Evolutionary conservation across 257 asterid species (phyloP), one percentile per base, ranked within the genome.

Genomic region (Cinchona pubescens): DNA sequence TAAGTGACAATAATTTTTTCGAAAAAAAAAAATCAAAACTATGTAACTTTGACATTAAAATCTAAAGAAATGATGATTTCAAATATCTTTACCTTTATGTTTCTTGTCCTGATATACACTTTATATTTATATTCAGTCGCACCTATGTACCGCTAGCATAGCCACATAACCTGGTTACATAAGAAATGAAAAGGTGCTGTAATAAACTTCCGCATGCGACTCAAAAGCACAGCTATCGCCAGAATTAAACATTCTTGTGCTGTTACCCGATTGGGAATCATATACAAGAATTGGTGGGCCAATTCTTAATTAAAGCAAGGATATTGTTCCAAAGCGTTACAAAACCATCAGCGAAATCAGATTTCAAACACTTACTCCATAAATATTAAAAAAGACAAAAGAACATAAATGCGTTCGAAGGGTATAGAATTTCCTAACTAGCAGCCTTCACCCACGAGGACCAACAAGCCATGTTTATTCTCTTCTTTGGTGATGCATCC

Each of bases 381-480:
- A 45, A 23, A 48, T n/a, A 48, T n/a, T 21, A 9, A 25, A 34
- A 2, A 11, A 32, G 23, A 16, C 18, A 64, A 23, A 43, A 4
- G 13, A 38, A n/a, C 0, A 56, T 25, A 35, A 35, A 55, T 11
- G 32, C 16, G 42, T 64, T 55, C 53, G 4, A 66, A 59, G 34
- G 67, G 56, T 64, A 48, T 74, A 62, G 32, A 35, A 66, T 69
- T 71, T 70, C 71, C 81, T 61, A 69, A 49, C 58, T 51, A 62
- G 5, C 75, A 69, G 40, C 64, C 63, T 76, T 29, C 61, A 59
- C 46, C 53, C 53, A 43, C 27, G 38, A 55, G 64, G 48, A 29
- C 59, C 23, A 23, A 29, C 56, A 34, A 10, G 55, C 56, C 67
- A 1, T 19, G 74, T 14, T 66, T 53, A 64, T 67, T 75, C 79